These are phyloP conservation scores for Powellomyces hirtus DNA, from an alignment of 192 early-diverging fungal genomes.

Conservation along the genomic window DNA sequence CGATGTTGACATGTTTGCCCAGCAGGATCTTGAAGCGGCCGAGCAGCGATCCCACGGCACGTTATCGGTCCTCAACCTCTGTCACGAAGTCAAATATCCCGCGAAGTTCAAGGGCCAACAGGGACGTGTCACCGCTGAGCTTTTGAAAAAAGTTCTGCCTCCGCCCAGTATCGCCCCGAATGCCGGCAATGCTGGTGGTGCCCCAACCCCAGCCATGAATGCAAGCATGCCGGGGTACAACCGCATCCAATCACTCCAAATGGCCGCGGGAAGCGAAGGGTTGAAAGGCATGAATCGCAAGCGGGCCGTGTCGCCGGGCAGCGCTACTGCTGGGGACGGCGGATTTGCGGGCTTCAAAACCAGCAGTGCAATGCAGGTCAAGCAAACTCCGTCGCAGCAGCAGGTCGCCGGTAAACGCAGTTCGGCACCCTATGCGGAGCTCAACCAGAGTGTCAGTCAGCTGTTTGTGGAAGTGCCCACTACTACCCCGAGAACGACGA, in stretches of 20 bases:
- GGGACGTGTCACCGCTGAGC: not conserved
- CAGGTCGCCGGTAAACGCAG: not conserved
- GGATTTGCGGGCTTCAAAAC: conserved; percentile 4
- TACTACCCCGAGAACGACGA: not conserved
- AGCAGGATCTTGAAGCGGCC: not conserved
- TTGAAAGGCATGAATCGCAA: not conserved
- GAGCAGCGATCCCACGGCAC: not conserved
- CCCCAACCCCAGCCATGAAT: not conserved
- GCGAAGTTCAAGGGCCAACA: not conserved
- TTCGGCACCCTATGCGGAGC: not conserved
- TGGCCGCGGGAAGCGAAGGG: not conserved
- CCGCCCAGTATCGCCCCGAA: not conserved
- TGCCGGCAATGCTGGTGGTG: too few species aligned
- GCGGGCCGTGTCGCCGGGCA: not conserved
- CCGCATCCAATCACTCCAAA: not conserved
- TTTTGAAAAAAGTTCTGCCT: not conserved
- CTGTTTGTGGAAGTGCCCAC: not conserved
- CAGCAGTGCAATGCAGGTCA: too few species aligned
- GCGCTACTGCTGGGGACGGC: not conserved
- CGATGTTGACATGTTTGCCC: conserved; percentile 31
- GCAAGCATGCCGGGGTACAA: not conserved
- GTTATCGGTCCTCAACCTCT: not conserved
- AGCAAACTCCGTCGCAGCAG: too few species aligned
- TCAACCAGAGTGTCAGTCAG: not conserved
- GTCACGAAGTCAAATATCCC: not conserved